Evolutionary conservation across 768 basidiomycete species (phyloP), one percentile per base, ranked within the genome.

Genomic region (Phanerodontia chrysosporium): DNA sequence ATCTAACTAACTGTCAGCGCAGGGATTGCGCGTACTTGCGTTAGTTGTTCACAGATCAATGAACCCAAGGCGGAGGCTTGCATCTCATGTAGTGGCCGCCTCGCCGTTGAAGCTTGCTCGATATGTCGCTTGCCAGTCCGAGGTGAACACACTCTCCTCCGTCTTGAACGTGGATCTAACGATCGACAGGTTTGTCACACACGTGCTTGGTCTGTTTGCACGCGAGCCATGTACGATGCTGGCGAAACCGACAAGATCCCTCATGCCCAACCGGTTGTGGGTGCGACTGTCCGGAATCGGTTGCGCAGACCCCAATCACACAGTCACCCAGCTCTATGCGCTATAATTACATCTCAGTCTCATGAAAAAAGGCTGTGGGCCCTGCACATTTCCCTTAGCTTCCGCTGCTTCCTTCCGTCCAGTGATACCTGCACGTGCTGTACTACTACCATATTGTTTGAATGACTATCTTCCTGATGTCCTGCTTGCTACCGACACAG

Each of bases 121-220:
- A 79, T 92, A 18, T 92, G 91, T 68, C 80, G 89, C 49, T 79
- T 92, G 29, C 86, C 89, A 6, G 83, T 87, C 58, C 88, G 84
- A 79, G 89, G 91, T 84, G 62, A 10, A 77, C 13, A 24, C 54
- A 21, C 5, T 68, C 3, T 1, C 18, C 5, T 21, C 3, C 2
- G 54, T 53, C 28, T 16, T 35, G 12, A 14, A 18, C 25, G 12
- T 29, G 25, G 25, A 36, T 30, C 39, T 14, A 3, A 60, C 25
- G 16, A 18, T 29, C 39, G 1, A 0, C 45, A 71, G 70, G 69
- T 3, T 63, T 71, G 14, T 70, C 68, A 10, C 59, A 67, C 44
- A 59, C 53, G 1, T 71, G 70, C 51, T 51, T 67, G 24, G 46
- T 49, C 12, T 71, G 70, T 36, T 52, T 66, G 24, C 67, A 70